Base-by-base conservation (phyloP, 2,329 filamentous ascomycete species). In the Polychaeton citri region DNA sequence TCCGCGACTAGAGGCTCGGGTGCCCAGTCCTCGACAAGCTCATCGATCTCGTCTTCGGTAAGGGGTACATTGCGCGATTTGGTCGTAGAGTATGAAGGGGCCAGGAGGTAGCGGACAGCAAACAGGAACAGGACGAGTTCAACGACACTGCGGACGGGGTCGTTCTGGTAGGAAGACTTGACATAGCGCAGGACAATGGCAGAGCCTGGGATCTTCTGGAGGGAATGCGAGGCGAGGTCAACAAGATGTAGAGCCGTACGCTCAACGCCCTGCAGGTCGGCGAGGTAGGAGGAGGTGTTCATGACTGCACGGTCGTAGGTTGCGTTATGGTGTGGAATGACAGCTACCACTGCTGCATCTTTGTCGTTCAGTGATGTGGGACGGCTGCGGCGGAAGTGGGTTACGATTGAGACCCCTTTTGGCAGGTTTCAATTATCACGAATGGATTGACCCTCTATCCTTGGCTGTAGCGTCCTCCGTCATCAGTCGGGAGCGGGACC, bases 151-250 rank as follows among this genome's bases (percentile, higher is more conserved):
- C 92, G 81, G 38, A 96, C 76, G 7, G 90, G 90, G 52, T 98
- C 90, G 57, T 98, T 81, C 65, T 98, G 90, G 66, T 98, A 96
- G 58, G 86, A 94, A 39, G 86, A 94, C 60, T 84, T 84, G 56
- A 98, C 86, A 63, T 98, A 98, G 43, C 90, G 83, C 49, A 93
- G 74, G 52, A 96, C 70, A 49, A 98, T 94, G 30, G 88, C 83
- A 19, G 88, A 96, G 35, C 90, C 90, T 19, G 90, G 92, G 26
- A 98, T 73, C 53, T 81, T 84, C 53, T 95, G 87, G 57, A 98
- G 92, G 39, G 47, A 51, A 21, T 74, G 65, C 36, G 70, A 64
- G 36, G 71, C 63, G 44, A 69, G 65, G 49, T 69, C 64, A 41
- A 75, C 57, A 48, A 73, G 63, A 52, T 67, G 67, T 42, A 69